A percentile compares a stretch with the other conserved stretches of the same genome.
phyloP scores from a whole-genome alignment of 2,329 filamentous ascomycete genomes.

The Lachnellula willkommii region DNA sequence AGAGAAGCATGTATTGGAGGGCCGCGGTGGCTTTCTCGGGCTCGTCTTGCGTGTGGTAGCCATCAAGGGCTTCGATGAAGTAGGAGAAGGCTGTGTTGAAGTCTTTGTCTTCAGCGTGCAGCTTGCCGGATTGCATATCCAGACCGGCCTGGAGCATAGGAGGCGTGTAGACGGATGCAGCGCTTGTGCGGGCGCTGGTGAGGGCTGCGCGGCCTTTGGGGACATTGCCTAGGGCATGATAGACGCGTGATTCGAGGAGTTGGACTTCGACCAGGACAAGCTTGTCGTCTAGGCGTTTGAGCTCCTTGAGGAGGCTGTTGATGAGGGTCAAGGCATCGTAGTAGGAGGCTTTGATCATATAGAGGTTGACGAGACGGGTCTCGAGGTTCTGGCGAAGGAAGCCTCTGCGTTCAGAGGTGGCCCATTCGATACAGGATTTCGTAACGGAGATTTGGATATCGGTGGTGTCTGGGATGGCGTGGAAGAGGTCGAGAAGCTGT shows the following conservation, averaged over 20 bases:
- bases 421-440: slow-evolving; percentile 99
- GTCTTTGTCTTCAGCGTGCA: slow-evolving; percentile 97
- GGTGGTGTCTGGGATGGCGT: slow-evolving; percentile 86
- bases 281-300: slow-evolving; percentile 98
- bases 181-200: slow-evolving; percentile 88
- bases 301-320: slow-evolving; percentile 90
- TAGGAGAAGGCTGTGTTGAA: slow-evolving; percentile 99
- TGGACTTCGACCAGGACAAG: slow-evolving; percentile 96
- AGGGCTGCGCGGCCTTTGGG: slow-evolving; percentile 92
- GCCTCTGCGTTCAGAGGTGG: slow-evolving; percentile 84
- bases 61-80: slow-evolving; percentile 98
- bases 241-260: slow-evolving; percentile 91
- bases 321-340: slow-evolving; percentile 96
- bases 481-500: slow-evolving; percentile 92
- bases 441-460: slow-evolving; percentile 93
- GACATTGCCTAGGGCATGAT: slow-evolving; percentile 95
- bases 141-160: slow-evolving; percentile 91
- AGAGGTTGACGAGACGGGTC: slow-evolving; percentile 84
- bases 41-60: slow-evolving; percentile 91
- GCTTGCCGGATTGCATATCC: slow-evolving; percentile 99
- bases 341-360: slow-evolving; percentile 97
- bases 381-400: slow-evolving; percentile 98
- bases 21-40: slow-evolving; percentile 86
- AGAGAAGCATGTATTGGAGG: slow-evolving; percentile 98
- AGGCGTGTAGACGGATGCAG: slow-evolving; percentile 94